phyloP scores from a whole-genome alignment of 2,329 filamentous ascomycete species.

The Colletotrichum caudatum region DNA sequence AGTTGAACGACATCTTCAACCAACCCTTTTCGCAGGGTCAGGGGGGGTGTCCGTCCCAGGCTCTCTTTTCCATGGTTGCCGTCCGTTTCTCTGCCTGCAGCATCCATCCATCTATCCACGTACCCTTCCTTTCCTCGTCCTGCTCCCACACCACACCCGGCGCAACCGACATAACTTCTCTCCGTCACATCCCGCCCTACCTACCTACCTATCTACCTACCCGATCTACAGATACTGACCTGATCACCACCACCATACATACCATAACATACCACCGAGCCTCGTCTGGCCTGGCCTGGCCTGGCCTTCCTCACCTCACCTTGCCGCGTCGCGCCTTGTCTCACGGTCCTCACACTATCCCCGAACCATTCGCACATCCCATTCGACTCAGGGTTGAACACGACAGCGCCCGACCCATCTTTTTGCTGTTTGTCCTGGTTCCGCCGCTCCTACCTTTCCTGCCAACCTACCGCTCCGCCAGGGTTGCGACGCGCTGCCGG shows the following conservation, averaged over 20 bases:
- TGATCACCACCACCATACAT: constrained; percentile 3
- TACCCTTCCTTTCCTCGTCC: background rate
- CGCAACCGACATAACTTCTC: constrained; percentile 5
- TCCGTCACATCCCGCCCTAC: constrained; percentile 18
- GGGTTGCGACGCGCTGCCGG: constrained; percentile 17
- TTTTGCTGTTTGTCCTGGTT: constrained; percentile 11
- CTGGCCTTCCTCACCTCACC: background rate
- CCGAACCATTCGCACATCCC: constrained; percentile 7
- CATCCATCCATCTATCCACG: background rate
- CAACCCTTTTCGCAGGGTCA: constrained; percentile 22
- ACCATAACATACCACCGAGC: background rate
- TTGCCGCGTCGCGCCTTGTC: background rate
- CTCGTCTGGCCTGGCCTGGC: background rate
- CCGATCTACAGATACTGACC: background rate
- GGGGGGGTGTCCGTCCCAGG: background rate
- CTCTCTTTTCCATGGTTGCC: background rate
- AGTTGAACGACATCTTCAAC: constrained; percentile 41
- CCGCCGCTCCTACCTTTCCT: background rate
- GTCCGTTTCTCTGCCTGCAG: background rate
- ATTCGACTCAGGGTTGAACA: background rate
- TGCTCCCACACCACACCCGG: constrained; percentile 4
- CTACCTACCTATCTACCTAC: no score
- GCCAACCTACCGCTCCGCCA: background rate
- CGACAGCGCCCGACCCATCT: constrained; percentile 18
- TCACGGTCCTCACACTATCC: constrained; percentile 6